Evolutionary conservation across 2,329 filamentous ascomycete genomes (phyloP).

Genomic region (Cytospora schulzeri): DNA sequence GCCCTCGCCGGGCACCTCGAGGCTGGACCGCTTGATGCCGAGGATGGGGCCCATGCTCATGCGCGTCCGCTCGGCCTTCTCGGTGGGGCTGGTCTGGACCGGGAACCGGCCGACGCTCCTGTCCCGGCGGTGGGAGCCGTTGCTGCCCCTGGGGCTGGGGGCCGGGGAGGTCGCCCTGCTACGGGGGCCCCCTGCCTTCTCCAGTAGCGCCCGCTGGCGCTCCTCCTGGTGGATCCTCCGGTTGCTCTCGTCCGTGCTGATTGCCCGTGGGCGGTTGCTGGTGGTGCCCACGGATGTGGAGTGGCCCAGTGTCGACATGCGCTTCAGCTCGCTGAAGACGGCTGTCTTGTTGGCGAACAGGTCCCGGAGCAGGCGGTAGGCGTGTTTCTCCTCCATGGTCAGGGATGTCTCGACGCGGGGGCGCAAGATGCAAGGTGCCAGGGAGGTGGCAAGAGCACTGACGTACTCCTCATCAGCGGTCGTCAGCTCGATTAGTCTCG

Average conservation of each 20-base stretch:
- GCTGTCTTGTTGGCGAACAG: constrained; percentile 91
- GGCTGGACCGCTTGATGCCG: constrained; percentile 64
- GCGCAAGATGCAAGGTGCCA: constrained; percentile 86
- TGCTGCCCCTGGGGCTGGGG: constrained; percentile 50
- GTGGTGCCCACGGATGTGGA: constrained; percentile 55
- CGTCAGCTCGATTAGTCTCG: constrained; percentile 91
- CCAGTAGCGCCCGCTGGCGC: constrained; percentile 78
- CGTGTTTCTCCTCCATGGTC: constrained; percentile 94
- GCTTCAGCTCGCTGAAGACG: constrained; percentile 95
- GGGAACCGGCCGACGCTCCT: constrained; percentile 82
- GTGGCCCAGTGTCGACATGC: constrained; percentile 72
- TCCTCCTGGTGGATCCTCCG: constrained; percentile 93
- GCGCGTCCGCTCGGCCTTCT: constrained; percentile 54
- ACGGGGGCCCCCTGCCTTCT: constrained; percentile 63
- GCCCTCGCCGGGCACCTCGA: constrained; percentile 76
- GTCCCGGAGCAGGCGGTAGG: constrained; percentile 86
- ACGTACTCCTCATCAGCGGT: constrained; percentile 91
- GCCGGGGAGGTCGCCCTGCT: constrained; percentile 76
- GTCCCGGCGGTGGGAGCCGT: constrained; percentile 70
- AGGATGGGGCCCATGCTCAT: constrained; percentile 53
- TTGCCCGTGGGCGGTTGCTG: constrained; percentile 70
- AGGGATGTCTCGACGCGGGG: constrained; percentile 86
- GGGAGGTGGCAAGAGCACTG: constrained; percentile 67
- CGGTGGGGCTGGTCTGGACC: constrained; percentile 59
- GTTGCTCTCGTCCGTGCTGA: constrained; percentile 95